Evolutionary conservation across 2,329 filamentous ascomycete species (phyloP).

Genomic region (Ophiobolus disseminans): DNA sequence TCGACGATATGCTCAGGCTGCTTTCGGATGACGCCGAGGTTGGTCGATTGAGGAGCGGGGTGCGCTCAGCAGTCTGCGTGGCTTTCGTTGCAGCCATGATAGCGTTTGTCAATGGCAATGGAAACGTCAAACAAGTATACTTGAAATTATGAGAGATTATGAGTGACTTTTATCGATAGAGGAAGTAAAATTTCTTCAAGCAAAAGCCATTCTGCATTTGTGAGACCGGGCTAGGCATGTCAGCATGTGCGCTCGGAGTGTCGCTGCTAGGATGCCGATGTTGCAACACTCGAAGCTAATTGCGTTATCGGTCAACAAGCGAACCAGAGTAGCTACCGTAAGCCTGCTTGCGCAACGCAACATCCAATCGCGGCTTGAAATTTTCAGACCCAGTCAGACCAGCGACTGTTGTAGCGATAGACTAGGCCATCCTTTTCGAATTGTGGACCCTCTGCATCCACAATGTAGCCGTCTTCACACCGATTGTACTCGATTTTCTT

Average conservation of each 20-base stretch:
- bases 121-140: neutral
- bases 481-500: conserved; percentile 60
- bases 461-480: conserved; percentile 65
- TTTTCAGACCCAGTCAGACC: neutral
- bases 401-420: neutral
- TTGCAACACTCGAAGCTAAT: conserved; percentile 18
- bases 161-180: neutral
- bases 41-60: conserved; percentile 12
- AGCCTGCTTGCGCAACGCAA: neutral
- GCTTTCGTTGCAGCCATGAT: conserved; percentile 7
- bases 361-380: neutral
- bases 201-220: conserved; percentile 4
- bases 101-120: neutral
- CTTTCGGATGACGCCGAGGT: conserved; percentile 2
- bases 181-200: neutral
- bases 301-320: conserved; percentile 11
- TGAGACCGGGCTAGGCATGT: conserved; percentile 1
- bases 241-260: neutral
- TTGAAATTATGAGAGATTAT: neutral
- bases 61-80: conserved; percentile 8
- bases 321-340: conserved; percentile 3
- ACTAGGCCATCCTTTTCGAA: conserved; percentile 1
- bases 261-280: conserved; percentile 14
- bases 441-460: conserved; percentile 62
- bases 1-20: conserved; percentile 5